Evolutionary conservation across 2,329 filamentous ascomycete species (phyloP), one percentile per base, ranked within the genome.

Genomic region (Colletotrichum shisoi): DNA sequence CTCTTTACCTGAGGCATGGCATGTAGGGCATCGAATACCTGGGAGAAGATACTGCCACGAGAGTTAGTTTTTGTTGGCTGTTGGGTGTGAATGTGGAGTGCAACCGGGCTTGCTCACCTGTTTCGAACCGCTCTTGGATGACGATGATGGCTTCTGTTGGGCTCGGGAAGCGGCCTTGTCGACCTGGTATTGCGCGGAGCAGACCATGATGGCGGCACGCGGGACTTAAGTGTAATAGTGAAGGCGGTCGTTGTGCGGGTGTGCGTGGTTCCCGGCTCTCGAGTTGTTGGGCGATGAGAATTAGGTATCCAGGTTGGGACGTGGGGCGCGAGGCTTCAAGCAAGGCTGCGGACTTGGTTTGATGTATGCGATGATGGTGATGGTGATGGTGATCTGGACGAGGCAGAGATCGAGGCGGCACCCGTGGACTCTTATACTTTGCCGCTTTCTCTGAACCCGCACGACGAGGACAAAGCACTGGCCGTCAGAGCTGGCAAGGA

Each of bases 21-120:
- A 86, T 4, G 79, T 85, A 54, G 83, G 83, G 73, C 84, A 86
- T 71, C 79, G 78, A 31, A 84, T 82, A 11, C 84, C 84, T 4
- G 84, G 80, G 67, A 84, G 79, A 74, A 79, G 67, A 65, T 63
- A 61, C 74, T 79, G 51, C 42, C 44, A 66, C 42, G 42, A 57
- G 46, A 31, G 52, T 67, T 49, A 67, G 46, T 68, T 51, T 45
- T 34, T 40, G 40, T 37, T 45, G 11, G 40, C 40, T 9, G 6
- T 46, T 34, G 31, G 31, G 27, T n/a, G 56, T 39, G 56, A 31
- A 57, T 52, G 62, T 42, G 42, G 45, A 24, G 51, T 44, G 62
- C 46, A 57, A 24, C 45, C 39, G 37, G 40, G 31, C 34, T 42
- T 31, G 19, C 62, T 68, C 57, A 59, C 56, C 51, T 67, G 59